Base-by-base conservation (phyloP, 1,139 yeast species). In the Diutina catenulata region DNA sequence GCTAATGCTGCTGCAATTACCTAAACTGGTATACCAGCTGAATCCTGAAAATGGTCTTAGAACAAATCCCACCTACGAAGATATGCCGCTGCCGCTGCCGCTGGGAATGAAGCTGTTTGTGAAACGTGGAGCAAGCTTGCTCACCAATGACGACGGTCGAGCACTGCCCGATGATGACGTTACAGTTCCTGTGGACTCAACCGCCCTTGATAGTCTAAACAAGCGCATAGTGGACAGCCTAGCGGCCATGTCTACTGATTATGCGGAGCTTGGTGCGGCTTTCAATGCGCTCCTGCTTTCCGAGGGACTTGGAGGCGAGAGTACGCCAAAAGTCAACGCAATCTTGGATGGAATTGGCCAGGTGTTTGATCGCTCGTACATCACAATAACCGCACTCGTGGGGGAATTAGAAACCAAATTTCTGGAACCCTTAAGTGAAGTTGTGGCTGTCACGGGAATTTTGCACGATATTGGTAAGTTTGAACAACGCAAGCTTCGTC, bases 341-440 rank as follows among this genome's bases (percentile, higher is more conserved):
- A 52, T 66, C 1, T 54, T 66, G 40, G 94, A 87, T 46, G 74
- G 76, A 44, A 70, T 84, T 11, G 95, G 96, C 3, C 86, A 80
- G 51, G 78, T 82, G 0, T 78, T 81, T 49, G 95, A 86, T 51
- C 70, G 82, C 33, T 75, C 78, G 26, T 78, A 76, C 41, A 64
- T 80, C 32, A 69, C 82, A 11, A 68, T 86, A 28, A 82, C 79
- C 44, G 66, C 76, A 4, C 63, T 88, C 18, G 77, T 80, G n/a
- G 71, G 76, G 29, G 74, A 76, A 36, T 62, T 88, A 36, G 78
- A 83, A 44, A 73, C 84, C 8, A 74, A 76, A 40, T 79, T 87
- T 47, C 72, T 84, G 29, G 97, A 88, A 51, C 94, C 94, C 4
- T 61, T 88, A 25, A 78, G 83, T 5, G 96, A 88, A 51, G 74